phyloP scores from a whole-genome alignment of 1,284 basidiomycete species.

The Tilletia walkeri region DNA sequence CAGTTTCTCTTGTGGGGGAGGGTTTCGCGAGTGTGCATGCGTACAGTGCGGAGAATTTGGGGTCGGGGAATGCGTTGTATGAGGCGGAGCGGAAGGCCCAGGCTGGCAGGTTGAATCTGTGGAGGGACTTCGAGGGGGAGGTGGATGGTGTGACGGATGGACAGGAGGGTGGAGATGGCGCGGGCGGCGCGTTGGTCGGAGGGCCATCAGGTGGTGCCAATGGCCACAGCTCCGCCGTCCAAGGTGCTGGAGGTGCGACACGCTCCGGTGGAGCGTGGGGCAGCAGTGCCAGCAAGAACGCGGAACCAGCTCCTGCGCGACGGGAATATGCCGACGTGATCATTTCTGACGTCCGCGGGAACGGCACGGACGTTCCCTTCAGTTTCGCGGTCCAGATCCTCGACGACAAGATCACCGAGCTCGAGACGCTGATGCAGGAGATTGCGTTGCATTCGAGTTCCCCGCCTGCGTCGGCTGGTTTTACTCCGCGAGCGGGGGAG shows the following conservation, averaged over 20 bases:
- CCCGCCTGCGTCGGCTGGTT: slow-evolving; percentile 62
- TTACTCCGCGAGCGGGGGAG: slow-evolving; percentile 73
- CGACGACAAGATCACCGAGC: slow-evolving; percentile 58
- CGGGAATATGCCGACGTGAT: slow-evolving; percentile 86
- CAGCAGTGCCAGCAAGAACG: background rate
- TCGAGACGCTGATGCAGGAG: slow-evolving; percentile 90
- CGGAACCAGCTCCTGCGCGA: slow-evolving; percentile 53
- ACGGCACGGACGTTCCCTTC: slow-evolving; percentile 68
- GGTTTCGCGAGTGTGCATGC: slow-evolving; percentile 78
- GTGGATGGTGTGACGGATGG: slow-evolving; percentile 29
- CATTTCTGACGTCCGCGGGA: slow-evolving; percentile 76
- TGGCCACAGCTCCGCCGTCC: slow-evolving; percentile 24
- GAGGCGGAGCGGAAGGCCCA: slow-evolving; percentile 69
- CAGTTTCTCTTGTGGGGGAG: slow-evolving; percentile 76
- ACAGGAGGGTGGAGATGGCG: background rate
- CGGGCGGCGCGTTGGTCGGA: no score
- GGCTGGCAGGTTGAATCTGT: slow-evolving; percentile 73
- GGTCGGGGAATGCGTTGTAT: slow-evolving; percentile 75
- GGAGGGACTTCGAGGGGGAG: slow-evolving; percentile 60
- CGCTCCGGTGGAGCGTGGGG: background rate
- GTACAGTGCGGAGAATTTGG: slow-evolving; percentile 77
- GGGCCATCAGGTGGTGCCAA: slow-evolving; percentile 13
- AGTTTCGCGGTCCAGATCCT: slow-evolving; percentile 83
- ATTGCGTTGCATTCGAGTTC: slow-evolving; percentile 80
- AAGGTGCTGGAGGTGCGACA: slow-evolving; percentile 19